Percentiles rank a stretch among this genome's conserved stretches.
Conservation (phyloP, 768 basidiomycete genomes). For the Aureoboletus auriporus region DNA sequence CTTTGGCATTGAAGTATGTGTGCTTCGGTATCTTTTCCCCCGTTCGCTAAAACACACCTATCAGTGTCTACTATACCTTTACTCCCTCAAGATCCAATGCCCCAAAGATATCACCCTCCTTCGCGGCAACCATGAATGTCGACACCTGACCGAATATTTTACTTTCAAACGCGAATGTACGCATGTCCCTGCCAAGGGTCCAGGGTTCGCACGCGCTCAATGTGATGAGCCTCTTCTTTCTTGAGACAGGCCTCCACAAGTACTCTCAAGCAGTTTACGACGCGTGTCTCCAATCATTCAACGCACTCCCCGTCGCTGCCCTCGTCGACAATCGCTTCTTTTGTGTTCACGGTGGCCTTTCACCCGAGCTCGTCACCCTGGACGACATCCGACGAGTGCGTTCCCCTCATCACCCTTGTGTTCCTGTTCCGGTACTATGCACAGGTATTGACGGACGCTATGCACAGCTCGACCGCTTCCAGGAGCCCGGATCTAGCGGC, state of each 20-base stretch:
- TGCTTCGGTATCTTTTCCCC: background rate
- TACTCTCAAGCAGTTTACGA: conserved; percentile 66
- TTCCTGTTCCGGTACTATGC: background rate
- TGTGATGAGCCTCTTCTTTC: conserved; percentile 7
- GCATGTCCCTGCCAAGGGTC: conserved; percentile 23
- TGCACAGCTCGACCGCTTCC: conserved; percentile 80
- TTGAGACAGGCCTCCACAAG: conserved; percentile 23
- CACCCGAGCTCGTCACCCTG: conserved; percentile 77
- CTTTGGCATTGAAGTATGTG: conserved; percentile 72
- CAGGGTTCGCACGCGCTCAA: conserved; percentile 6
- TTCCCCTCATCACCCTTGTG: conserved; percentile 5
- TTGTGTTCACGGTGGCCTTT: conserved; percentile 95
- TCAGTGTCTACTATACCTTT: conserved; percentile 87
- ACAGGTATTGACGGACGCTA: conserved; percentile 1
- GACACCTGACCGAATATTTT: conserved; percentile 95
- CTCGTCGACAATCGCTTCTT: conserved; percentile 95
- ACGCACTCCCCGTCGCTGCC: conserved; percentile 84
- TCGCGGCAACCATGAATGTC: conserved; percentile 96
- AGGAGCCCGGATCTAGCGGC: conserved; percentile 90
- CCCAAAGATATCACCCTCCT: conserved; percentile 80
- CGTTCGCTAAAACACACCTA: background rate
- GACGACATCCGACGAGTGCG: conserved; percentile 67
- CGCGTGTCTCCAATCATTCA: conserved; percentile 88
- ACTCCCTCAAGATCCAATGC: conserved; percentile 87
- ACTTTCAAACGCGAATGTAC: conserved; percentile 97